Conservation (phyloP, 495 filamentous ascomycete genomes). For the Tuber indicum region DNA sequence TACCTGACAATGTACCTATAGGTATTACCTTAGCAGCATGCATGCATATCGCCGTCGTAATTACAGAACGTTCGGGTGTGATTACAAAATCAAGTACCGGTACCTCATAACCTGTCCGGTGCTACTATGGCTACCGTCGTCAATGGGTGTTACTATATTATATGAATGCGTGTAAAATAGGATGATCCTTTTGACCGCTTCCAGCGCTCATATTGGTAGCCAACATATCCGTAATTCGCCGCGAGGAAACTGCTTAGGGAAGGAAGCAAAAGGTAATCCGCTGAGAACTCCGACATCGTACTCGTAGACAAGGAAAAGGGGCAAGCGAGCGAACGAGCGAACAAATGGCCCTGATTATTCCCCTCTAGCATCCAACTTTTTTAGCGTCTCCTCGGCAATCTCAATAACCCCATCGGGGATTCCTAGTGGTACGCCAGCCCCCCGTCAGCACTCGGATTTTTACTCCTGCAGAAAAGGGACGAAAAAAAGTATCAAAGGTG, state of each 20-base stretch:
- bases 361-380: neutral
- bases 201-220: neutral
- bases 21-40: no score
- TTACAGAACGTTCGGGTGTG: neutral
- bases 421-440: constrained; percentile 1
- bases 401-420: constrained; percentile 28
- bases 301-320: neutral
- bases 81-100: neutral
- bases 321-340: neutral
- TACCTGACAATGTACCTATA: neutral
- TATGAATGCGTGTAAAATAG: neutral
- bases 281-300: neutral
- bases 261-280: neutral
- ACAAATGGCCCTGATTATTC: neutral
- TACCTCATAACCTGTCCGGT: neutral
- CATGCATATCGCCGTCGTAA: neutral
- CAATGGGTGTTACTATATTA: neutral
- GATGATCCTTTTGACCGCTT: neutral
- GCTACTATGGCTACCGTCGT: neutral
- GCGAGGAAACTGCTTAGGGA: neutral
- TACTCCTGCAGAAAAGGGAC: neutral
- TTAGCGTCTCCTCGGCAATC: constrained; percentile 22
- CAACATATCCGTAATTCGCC: neutral
- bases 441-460: neutral
- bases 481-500: neutral